A percentile compares a stretch with the other conserved stretches of the same genome.
phyloP scores from a whole-genome alignment of 2,329 filamentous ascomycete genomes.

The Pseudodiploospora longispora region DNA sequence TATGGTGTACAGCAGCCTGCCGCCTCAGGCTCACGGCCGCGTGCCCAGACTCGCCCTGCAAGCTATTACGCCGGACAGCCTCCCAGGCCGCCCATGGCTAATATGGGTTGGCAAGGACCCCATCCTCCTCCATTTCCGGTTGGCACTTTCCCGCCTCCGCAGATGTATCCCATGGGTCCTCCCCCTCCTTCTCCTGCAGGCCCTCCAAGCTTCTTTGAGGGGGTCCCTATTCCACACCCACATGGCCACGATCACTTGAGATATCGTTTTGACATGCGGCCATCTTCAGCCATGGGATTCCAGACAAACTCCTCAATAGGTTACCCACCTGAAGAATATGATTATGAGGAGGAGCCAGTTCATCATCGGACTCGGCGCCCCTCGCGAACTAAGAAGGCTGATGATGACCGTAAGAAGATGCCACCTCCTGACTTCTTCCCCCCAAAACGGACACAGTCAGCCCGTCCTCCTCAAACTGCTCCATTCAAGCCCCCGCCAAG shows the following conservation, averaged over 20 bases:
- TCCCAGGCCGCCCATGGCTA: constrained; percentile 16
- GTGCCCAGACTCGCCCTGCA: constrained; percentile 25
- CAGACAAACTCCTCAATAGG: constrained; percentile 12
- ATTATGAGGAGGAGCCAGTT: constrained; percentile 27
- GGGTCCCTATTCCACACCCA: constrained; percentile 14
- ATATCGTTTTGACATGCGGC: constrained; percentile 26
- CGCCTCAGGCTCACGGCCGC: constrained; percentile 21
- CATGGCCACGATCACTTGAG: constrained; percentile 21
- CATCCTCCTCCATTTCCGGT: constrained; percentile 16
- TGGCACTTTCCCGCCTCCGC: constrained; percentile 24
- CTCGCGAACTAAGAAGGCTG: constrained; percentile 34
- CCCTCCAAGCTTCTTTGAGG: constrained; percentile 24
- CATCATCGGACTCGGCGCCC: constrained; percentile 28
- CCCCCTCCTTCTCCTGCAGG: constrained; percentile 21
- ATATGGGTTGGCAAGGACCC: constrained; percentile 20
- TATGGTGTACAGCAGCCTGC: constrained; percentile 29
- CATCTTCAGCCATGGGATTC: constrained; percentile 33
- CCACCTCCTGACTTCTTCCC: constrained; percentile 35
- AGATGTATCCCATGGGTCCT: constrained; percentile 17
- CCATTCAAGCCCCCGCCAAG: constrained; percentile 22
- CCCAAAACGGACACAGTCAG: constrained; percentile 25
- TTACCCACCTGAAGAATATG: constrained; percentile 33
- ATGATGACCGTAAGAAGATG: constrained; percentile 40
- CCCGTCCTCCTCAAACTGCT: constrained; percentile 17
- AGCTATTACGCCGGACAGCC: constrained; percentile 29